Percentiles rank a stretch among this genome's conserved stretches.
Conservation (phyloP, 192 early-diverging fungal genomes). For the Entophlyctis luteolus region DNA sequence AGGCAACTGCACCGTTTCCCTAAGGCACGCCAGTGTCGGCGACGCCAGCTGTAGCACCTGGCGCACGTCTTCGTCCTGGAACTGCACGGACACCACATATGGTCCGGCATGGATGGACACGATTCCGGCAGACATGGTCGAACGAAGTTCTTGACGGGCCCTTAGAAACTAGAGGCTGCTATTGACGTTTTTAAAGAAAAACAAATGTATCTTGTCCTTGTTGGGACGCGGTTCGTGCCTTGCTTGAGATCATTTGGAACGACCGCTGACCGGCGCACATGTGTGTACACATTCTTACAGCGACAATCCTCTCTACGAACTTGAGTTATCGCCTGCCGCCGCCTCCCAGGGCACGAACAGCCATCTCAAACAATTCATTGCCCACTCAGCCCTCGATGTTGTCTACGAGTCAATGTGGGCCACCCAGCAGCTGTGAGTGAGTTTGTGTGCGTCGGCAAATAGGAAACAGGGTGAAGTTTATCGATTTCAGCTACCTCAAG, state of each 20-base stretch:
- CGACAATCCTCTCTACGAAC: slow-evolving; percentile 95
- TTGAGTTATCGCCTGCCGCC: slow-evolving; percentile 70
- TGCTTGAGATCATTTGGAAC: neutral
- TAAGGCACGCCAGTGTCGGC: too few species aligned
- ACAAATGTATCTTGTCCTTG: neutral
- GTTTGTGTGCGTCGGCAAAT: slow-evolving; percentile 10
- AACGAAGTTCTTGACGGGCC: too few species aligned
- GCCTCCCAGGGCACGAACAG: slow-evolving; percentile 67
- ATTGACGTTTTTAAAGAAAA: neutral
- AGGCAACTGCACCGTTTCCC: too few species aligned
- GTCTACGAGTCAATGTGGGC: slow-evolving; percentile 93
- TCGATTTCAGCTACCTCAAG: slow-evolving; percentile 84
- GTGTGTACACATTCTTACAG: slow-evolving; percentile 9
- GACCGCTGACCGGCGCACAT: neutral
- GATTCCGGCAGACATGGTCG: too few species aligned
- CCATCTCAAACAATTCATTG: slow-evolving; percentile 94
- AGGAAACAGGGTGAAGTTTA: neutral
- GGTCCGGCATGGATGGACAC: too few species aligned
- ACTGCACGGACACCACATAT: too few species aligned
- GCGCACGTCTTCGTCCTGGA: too few species aligned
- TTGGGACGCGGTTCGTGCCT: neutral
- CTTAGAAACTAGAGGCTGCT: too few species aligned
- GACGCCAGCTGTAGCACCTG: too few species aligned
- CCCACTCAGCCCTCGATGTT: slow-evolving; percentile 93
- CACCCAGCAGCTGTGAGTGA: slow-evolving; percentile 70